Base-by-base conservation (phyloP, 148 eudicot genomes). In the Beta vulgaris region DNA sequence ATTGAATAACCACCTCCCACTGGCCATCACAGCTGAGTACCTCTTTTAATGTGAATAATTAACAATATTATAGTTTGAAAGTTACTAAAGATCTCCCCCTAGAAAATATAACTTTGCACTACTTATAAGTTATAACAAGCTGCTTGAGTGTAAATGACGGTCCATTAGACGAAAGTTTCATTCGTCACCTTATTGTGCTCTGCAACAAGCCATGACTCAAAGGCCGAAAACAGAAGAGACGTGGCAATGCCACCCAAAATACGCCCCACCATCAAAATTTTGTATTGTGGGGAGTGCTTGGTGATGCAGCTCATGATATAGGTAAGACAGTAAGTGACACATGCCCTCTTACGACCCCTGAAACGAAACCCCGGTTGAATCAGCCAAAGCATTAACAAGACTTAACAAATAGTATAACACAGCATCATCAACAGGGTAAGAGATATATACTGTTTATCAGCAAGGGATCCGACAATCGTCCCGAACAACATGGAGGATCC, bases 401-500 rank as follows among this genome's bases (percentile, higher is more conserved):
- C 21, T 14, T 26, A 29, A 4, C 8, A 66, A 43, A 59, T n/a
- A n/a, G n/a, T n/a, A 57, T 0, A 14, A 48, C 42, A 34, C 28
- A 2, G 46, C 23, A 5, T 7, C 19, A 49, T 11, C 36, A 59
- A 60, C 9, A 23, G 21, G n/a, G 48, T 16, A 19, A 63, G 34
- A 68, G 28, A 37, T 23, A 15, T 83, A 76, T 80, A 93, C 98
- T 85, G 89, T 85, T 93, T 91, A 78, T 93, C 98, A 40, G 98
- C 97, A 34, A 93, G 89, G 60, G 98, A 93, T 39, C 98, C 97
- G 49, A 91, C 97, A 73, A 93, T 86, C 37, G 98, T 91, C 44
- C 98, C 98, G 73, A 94, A 94, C 79, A 94, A 77, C 98, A 94
- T 94, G 82, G 98, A 94, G n/a, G 98, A 94, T 65, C 98, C 98